Base-by-base conservation (phyloP, 192 early-diverging fungal species). In the Entomortierella lignicola region DNA sequence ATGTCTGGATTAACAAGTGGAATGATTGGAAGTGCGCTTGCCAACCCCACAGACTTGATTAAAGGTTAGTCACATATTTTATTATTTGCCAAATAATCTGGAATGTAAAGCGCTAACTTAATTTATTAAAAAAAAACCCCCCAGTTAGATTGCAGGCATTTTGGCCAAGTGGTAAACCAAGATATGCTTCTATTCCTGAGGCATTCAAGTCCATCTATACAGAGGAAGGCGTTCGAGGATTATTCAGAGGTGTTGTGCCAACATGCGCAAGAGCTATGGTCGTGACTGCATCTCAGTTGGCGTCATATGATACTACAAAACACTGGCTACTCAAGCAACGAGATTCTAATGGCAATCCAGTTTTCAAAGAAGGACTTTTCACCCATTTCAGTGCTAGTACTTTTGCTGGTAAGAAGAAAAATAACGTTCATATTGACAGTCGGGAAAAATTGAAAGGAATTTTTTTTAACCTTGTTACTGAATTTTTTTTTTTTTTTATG, bases 231-330 rank as follows among this genome's bases (percentile, higher is more conserved):
- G 47, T 81, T 23, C 63, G 66, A 15, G 83, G 83, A 26, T 63
- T 88, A 11, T 88, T 85, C 34, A 68, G 80, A 30, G 86, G 86
- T 5, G 85, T 86, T 30, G 66, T 73, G 11, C 85, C 84, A 8
- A 88, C 86, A 8, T 81, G 72, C 23, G 68, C 80, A 13, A 67
- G 85, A 4, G 86, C 86, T 8, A 77, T 80, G 59, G 66, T 86
- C 11, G 72, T 88, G 32, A 86, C 86, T 3, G 86, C 80, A 11
- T 81, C 81, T 1, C 86, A 88, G 57, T 59, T 88, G 25, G 83
- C 85, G 4, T 75, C 81, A 0, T 88, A 88, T 60, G 86, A 88
- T 50, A 80, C 81, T 21, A 81, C 85, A 25, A 88, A 88, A 47
- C 82, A 84, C 31, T 71, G 80, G 58, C 51, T 85, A 5, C 69